These are phyloP conservation scores for Aureobasidium sp. DNA, from an alignment of 2,329 filamentous ascomycete species.

Conservation along the genomic window DNA sequence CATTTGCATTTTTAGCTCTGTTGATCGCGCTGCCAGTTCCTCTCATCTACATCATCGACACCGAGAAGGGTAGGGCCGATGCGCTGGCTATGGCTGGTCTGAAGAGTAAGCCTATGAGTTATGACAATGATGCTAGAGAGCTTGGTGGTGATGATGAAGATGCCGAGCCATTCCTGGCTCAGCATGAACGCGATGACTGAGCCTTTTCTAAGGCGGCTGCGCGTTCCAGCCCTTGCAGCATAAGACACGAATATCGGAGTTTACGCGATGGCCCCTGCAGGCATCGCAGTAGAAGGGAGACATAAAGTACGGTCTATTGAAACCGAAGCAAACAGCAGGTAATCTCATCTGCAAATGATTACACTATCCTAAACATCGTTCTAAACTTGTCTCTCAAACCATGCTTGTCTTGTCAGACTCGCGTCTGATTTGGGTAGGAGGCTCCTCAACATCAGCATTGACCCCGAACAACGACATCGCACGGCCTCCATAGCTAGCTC, in stretches of 20 bases:
- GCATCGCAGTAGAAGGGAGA: too few species aligned
- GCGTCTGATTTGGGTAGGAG: not conserved
- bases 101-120: not conserved
- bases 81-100: constrained; percentile 16
- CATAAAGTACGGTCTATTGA: not conserved
- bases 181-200: not conserved
- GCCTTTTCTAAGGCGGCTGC: too few species aligned
- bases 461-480: not conserved
- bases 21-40: constrained; percentile 72
- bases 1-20: constrained; percentile 78
- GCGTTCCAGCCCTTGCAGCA: too few species aligned
- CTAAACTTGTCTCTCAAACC: not conserved
- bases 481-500: not conserved
- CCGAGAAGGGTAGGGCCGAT: constrained; percentile 47
- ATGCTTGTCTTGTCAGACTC: not conserved
- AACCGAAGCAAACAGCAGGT: not conserved
- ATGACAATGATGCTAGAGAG: not conserved
- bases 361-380: not conserved
- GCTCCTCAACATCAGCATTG: not conserved
- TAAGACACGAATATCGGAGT: too few species aligned
- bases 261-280: too few species aligned
- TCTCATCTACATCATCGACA: constrained; percentile 71
- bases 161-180: constrained; percentile 1
- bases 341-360: not conserved
- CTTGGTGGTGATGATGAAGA: not conserved